A percentile compares a stretch with the other conserved stretches of the same genome.
Conservation (phyloP, 768 basidiomycete species). For the Boletus patriciae region DNA sequence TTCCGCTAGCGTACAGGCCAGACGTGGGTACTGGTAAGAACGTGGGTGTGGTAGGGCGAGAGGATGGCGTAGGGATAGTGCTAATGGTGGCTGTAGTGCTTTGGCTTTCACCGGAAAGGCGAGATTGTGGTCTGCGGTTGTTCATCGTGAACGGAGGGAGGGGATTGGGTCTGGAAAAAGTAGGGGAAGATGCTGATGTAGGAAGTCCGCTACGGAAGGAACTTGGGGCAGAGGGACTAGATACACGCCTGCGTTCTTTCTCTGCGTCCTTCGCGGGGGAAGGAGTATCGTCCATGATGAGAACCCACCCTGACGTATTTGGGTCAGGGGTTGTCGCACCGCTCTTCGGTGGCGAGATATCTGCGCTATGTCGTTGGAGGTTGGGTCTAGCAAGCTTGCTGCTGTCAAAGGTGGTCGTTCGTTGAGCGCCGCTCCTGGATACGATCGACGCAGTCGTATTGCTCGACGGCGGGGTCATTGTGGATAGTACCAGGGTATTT, state of each 20-base stretch:
- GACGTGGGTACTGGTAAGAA: conserved; percentile 69
- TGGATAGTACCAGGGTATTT: conserved; percentile 38
- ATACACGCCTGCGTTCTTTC: conserved; percentile 57
- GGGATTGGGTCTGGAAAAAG: conserved; percentile 42
- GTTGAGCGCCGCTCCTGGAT: conserved; percentile 20
- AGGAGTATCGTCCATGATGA: conserved; percentile 87
- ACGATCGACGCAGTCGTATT: conserved; percentile 38
- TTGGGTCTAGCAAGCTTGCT: conserved; percentile 24
- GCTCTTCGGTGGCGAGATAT: conserved; percentile 43
- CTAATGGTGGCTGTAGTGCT: conserved; percentile 57
- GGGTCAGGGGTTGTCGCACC: conserved; percentile 43
- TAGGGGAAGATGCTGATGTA: conserved; percentile 47
- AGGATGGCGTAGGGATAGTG: conserved; percentile 64
- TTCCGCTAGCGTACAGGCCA: conserved; percentile 44
- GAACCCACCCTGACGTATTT: conserved; percentile 80
- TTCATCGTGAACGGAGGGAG: conserved; percentile 44
- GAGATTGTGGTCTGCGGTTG: conserved; percentile 68
- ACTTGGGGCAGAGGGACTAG: conserved; percentile 61
- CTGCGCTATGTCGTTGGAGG: conserved; percentile 45
- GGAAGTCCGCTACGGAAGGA: conserved; percentile 50
- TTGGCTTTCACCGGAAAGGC: conserved; percentile 62
- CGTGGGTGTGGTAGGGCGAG: conserved; percentile 74
- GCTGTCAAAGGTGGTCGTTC: conserved; percentile 17
- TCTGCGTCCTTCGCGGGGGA: conserved; percentile 60
- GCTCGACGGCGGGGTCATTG: conserved; percentile 37